Evolutionary conservation across 768 basidiomycete genomes (phyloP), one percentile per base, ranked within the genome.

Genomic region (Lactarius pseudohatsudake): DNA sequence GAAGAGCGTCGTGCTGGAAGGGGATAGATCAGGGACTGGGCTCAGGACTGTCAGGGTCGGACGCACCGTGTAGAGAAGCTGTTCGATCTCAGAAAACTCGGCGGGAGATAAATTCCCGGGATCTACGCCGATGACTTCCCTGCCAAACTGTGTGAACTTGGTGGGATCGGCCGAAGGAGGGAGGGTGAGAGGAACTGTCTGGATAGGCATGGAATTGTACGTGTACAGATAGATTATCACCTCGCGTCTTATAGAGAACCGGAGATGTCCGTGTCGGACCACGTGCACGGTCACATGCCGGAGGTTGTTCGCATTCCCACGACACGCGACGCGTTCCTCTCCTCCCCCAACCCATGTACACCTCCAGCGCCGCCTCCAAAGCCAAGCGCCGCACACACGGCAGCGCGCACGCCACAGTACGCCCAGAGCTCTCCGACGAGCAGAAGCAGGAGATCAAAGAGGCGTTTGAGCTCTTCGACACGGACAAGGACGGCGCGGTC

Each of bases 391-490:
- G 66, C 9, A 40, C 66, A 0, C 64, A 62, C 61, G 8, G 36
- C 64, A 16, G 59, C 59, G 40, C 62, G 70, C 83, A 88, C 69
- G 82, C 87, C 1, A 90, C 92, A 69, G 61, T 86, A 38, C 89
- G 92, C 41, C 92, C 92, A 70, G 92, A 94, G 68, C 86, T 94
- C 61, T 84, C 88, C 10, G 92, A 94, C 55, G 92, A 94, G 75
- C 92, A 94, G 73, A 92, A 92, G 72, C 92, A 94, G 72, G 97
- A 99, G 78, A 96, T 98, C 63, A 95, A 95, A 77, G 97, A 99
- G 74, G 97, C 97, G 0, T 99, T 99, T 74, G 96, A 98, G 77
- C 88, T 99, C 62, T 99, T 99, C 75, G 97, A 99, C 79, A 92
- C 95, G 55, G 97, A 99, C 84, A 97, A 98, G 81, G 97, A 99